These are phyloP conservation scores for Borealophlyctis nickersoniae DNA, from an alignment of 192 early-diverging fungal species.

Conservation along the genomic window DNA sequence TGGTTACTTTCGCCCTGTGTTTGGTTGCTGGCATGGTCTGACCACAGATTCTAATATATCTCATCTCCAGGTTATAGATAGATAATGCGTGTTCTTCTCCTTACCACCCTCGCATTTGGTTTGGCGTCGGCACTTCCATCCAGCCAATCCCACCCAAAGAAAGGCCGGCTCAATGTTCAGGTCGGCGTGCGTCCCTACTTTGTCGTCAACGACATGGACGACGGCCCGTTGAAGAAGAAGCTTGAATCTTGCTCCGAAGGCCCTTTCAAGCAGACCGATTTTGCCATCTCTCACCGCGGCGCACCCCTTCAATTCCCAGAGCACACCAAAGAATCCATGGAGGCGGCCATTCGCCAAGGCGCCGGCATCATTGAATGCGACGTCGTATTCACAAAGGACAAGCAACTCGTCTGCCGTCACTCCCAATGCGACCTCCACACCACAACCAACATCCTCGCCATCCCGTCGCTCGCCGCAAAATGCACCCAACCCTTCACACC, in stretches of 20 bases:
- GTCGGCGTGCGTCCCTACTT: not conserved
- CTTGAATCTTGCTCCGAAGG: not conserved
- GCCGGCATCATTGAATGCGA: conserved; percentile 22
- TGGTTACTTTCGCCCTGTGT: too few species aligned
- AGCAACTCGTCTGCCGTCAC: conserved; percentile 19
- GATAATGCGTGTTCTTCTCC: too few species aligned
- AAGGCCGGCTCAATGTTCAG: not conserved
- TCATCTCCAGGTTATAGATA: too few species aligned
- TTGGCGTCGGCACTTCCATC: not conserved
- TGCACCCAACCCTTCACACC: conserved; percentile 18
- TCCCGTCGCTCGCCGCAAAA: conserved; percentile 15
- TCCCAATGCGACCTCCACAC: conserved; percentile 17
- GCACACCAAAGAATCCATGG: not conserved
- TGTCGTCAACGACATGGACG: not conserved
- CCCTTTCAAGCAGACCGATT: not conserved
- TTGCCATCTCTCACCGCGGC: not conserved
- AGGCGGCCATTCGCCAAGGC: not conserved
- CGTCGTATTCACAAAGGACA: conserved; percentile 19
- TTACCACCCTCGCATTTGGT: not conserved
- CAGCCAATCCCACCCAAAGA: not conserved
- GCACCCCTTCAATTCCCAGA: not conserved
- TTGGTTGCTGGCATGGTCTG: too few species aligned
- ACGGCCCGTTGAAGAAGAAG: not conserved
- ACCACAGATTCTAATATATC: too few species aligned
- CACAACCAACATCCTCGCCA: conserved; percentile 18